Evolutionary conservation across 2,329 filamentous ascomycete species (phyloP), one percentile per base, ranked within the genome.

Genomic region (Hymenoscyphus albidus): DNA sequence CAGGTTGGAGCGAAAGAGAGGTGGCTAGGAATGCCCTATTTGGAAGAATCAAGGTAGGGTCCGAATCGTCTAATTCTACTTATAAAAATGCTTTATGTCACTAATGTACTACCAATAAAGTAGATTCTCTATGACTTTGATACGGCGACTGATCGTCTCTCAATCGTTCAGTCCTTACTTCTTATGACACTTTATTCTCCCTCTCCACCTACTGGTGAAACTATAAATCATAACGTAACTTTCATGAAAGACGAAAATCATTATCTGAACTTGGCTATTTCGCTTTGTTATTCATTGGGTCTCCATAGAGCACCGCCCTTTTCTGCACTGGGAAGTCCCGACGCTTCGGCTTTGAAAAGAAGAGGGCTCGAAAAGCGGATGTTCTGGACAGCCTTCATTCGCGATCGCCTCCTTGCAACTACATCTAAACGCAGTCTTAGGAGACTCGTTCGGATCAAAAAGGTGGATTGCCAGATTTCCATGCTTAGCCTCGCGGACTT

Each of bases 101-200:
- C 12, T 38, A 51, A 32, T 22, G 27, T 44, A 14, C 22, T 42
- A 6, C 22, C 9, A 22, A 22, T 3, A 40, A 3, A 54, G 1
- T 42, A 68, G 66, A 54, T 68, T 59, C 64, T 68, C 31, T 68
- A 68, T 57, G 67, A 71, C 48, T 70, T 72, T 55, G 70, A 72
- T 42, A 68, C 62, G 27, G 51, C 61, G 13, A 32, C 61, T 7
- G 61, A 62, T n/a, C 61, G 61, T 5, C 40, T 62, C 16, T 48
- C 61, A 13, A 62, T 62, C 35, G 38, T 62, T 22, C 61, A 62
- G 22, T 58, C 61, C 9, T 40, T 62, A 48, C 61, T 62, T 55
- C 55, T 62, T 12, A 35, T 62, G 18, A 58, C 61, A 7, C 61
- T 62, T 22, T 58, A 62, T 18, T 32, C 27, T 5, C 31, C 59